Evolutionary conservation across 192 early-diverging fungal species (phyloP), one percentile per base, ranked within the genome.

Genomic region (Backusella westeae): DNA sequence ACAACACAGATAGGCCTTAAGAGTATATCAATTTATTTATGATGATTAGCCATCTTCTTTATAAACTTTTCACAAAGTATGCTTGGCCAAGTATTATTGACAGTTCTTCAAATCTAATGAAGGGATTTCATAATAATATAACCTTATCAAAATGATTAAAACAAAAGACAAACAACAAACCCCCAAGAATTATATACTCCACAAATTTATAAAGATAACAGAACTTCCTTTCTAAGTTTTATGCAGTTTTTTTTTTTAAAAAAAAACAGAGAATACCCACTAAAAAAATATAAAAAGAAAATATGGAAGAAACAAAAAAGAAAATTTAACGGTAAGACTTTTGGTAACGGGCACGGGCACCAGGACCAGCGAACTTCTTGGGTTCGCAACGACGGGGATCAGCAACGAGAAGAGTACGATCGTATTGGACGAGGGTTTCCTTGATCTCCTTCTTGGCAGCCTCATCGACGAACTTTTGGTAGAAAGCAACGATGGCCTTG

Each of bases 371-470:
- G 85, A 99, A 99, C 92, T 98, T 99, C 96, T 99, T 99, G 88
- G 97, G 95, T 86, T 99, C 97, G 89, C 94, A 95, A 82, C 97
- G 96, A 88, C 97, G 96, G 77, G 96, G 96, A 87, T 98, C 96
- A 73, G 96, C 96, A 76, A 99, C 97, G 67, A 99, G 93, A 67
- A 99, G 95, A 81, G 95, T 91, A 89, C 96, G 94, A 92, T 99
- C 97, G 91, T 95, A 97, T 81, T 82, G 76, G 44, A 93, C 86
- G 68, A 96, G 89, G 69, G 93, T 88, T 80, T 97, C 94, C 92
- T 96, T 97, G 90, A 99, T 94, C 91, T 98, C 96, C 90, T 97
- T 97, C 94, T 99, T 99, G 83, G 96, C 94, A 68, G 96, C 96
- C 89, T 99, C 97, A 86, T 99, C 97, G 75, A 99, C 96, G 85